Evolutionary conservation across 768 basidiomycete species (phyloP).

Genomic region (Cystofilobasidium capitatum): DNA sequence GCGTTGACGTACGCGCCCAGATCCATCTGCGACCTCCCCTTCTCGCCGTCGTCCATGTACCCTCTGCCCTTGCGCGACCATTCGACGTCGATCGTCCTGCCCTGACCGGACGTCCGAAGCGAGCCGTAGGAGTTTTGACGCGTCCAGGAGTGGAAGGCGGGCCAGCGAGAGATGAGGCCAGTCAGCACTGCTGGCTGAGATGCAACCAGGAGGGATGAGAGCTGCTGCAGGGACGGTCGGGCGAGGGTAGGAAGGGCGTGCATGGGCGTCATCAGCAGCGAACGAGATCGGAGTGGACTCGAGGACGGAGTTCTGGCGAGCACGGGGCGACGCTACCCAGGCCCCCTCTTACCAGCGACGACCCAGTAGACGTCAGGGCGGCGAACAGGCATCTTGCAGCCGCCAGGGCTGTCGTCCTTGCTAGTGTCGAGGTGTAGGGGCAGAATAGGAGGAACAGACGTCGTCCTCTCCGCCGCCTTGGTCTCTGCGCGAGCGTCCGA

Average conservation of each 20-base stretch:
- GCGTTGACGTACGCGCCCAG: slow-evolving; percentile 16
- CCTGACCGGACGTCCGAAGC: slow-evolving; percentile 5
- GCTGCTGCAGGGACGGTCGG: neutral
- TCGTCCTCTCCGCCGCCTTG: neutral
- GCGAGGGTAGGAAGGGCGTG: neutral
- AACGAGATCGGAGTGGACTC: neutral
- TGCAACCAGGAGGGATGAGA: neutral
- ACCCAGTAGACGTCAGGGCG: too few relatives aligned
- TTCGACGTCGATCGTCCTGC: slow-evolving; percentile 3
- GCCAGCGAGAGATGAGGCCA: slow-evolving; percentile 11
- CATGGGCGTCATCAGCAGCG: neutral
- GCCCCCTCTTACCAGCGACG: too few relatives aligned
- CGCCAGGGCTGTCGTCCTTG: too few relatives aligned
- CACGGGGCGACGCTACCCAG: too few relatives aligned
- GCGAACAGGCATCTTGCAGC: too few relatives aligned
- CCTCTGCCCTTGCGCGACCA: slow-evolving; percentile 5
- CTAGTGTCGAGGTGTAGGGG: too few relatives aligned
- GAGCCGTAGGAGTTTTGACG: slow-evolving; percentile 8
- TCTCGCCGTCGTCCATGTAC: slow-evolving; percentile 18
- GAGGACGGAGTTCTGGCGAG: too few relatives aligned
- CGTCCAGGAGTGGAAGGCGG: slow-evolving; percentile 18
- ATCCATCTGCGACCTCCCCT: slow-evolving; percentile 1
- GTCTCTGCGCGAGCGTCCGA: too few relatives aligned
- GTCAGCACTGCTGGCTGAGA: slow-evolving; percentile 4
- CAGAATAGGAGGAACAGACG: too few relatives aligned